Evolutionary conservation across 148 eudicot genomes (phyloP), one percentile per base, ranked within the genome.

Genomic region (Fagopyrum tataricum): DNA sequence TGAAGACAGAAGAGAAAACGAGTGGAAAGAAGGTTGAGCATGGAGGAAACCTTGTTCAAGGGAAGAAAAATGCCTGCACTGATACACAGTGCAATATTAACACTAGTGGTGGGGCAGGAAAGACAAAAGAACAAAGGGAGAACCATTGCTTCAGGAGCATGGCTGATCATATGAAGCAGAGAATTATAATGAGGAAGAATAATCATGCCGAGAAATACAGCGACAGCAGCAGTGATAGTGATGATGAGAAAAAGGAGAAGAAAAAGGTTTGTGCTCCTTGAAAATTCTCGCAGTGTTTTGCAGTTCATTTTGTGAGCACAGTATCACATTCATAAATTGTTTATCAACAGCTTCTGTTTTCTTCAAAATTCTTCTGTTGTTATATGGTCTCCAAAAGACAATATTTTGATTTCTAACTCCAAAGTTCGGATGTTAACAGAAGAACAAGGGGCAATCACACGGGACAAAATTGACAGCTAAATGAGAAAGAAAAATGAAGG

Each of bases 121-220:
- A 71, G 75, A 71, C 52, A 72, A 75, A 81, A 49, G 74, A 76
- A 20, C 73, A 75, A 48, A 72, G 59, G 44, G 72, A 58, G 3
- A 71, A 18, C 6, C 73, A 78, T 44, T 82, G 79, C 68, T 75
- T 82, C 55, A 77, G 82, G 14, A 78, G 20, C 67, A 71, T 78
- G 79, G 79, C 79, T 48, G 82, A 74, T 56, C 82, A 82, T 68
- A 77, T 64, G 79, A 84, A 76, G 77, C 80, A 76, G 21, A 64
- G 74, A 70, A 80, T 77, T 61, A 51, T 20, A 51, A 71, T 40
- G 78, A 79, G 53, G 79, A 82, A 78, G 77, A 68, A 71, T 64
- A 42, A 18, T 21, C 76, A 76, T 71, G 79, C 76, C 12, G 72
- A 5, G 24, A 80, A 75, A 43, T 17, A 42, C 47, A 77, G 77